A percentile compares a stretch with the other conserved stretches of the same genome.
phyloP scores from a whole-genome alignment of 495 filamentous ascomycete genomes.

The Hyphodiscus hymeniophilus region DNA sequence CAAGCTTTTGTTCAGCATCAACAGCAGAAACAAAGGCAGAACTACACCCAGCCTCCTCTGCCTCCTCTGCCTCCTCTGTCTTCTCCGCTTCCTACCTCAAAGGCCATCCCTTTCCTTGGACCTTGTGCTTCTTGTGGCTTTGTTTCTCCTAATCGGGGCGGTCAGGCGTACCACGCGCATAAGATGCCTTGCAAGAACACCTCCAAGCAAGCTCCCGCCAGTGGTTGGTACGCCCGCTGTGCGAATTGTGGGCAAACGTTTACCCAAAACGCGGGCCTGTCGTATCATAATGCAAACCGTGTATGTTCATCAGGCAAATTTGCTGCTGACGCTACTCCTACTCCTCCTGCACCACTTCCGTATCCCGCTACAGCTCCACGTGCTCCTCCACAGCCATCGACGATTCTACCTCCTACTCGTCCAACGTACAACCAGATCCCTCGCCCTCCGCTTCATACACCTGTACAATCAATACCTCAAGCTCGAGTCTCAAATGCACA shows the following conservation, averaged over 20 bases:
- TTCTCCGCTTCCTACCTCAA: no score
- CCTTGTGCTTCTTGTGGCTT: no score
- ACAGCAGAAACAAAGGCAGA: neutral
- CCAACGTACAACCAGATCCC: neutral
- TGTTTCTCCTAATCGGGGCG: no score
- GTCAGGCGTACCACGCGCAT: no score
- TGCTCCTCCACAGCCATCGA: neutral
- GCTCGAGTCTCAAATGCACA: no score
- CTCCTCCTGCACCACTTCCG: neutral
- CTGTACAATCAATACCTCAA: no score
- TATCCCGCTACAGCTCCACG: no score
- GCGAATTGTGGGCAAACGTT: conserved; percentile 13
- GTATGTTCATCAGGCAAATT: conserved; percentile 5
- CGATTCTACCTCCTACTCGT: neutral
- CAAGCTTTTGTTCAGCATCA: neutral
- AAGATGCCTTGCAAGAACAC: conserved; percentile 12
- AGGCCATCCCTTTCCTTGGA: no score
- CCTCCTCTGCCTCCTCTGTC: no score
- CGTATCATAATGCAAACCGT: conserved; percentile 11
- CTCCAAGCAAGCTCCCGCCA: neutral
- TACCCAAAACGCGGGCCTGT: conserved; percentile 13
- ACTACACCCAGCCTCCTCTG: neutral
- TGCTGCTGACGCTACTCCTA: neutral
- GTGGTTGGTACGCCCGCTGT: conserved; percentile 3
- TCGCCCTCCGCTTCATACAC: conserved; percentile 7